A percentile compares a stretch with the other conserved stretches of the same genome.
phyloP scores from a whole-genome alignment of 2,329 filamentous ascomycete species.

The Talaromyces sp. region DNA sequence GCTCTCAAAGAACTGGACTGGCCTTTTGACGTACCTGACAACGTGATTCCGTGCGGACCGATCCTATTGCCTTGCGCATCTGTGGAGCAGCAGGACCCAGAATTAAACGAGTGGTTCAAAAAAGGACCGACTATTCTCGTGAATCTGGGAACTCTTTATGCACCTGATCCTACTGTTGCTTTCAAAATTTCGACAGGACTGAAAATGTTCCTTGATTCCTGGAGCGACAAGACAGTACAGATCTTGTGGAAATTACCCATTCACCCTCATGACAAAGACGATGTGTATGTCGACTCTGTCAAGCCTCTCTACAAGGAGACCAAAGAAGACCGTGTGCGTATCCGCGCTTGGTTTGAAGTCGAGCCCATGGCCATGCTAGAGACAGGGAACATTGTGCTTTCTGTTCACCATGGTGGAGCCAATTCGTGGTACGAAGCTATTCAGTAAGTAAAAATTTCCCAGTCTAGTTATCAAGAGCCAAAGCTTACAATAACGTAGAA shows the following conservation, averaged over 20 bases:
- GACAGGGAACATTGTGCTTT: constrained; percentile 33
- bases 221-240: constrained; percentile 21
- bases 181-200: constrained; percentile 36
- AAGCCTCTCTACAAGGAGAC: constrained; percentile 20
- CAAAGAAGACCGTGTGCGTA: constrained; percentile 27
- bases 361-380: constrained; percentile 32
- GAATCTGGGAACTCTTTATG: constrained; percentile 41
- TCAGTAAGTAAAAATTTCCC: constrained; percentile 22
- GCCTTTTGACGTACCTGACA: constrained; percentile 32
- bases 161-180: constrained; percentile 27
- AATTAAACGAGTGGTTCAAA: constrained; percentile 40
- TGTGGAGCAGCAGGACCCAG: constrained; percentile 34
- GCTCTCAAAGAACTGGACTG: constrained; percentile 31
- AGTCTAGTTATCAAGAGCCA: background rate
- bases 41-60: constrained; percentile 43
- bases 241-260: constrained; percentile 36
- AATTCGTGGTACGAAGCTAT: constrained; percentile 43
- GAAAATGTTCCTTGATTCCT: constrained; percentile 26
- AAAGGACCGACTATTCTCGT: constrained; percentile 42
- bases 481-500: constrained; percentile 18
- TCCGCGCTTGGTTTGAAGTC: constrained; percentile 38
- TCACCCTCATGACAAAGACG: constrained; percentile 16
- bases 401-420: constrained; percentile 42
- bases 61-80: constrained; percentile 34
- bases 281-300: constrained; percentile 16